A percentile compares a stretch with the other conserved stretches of the same genome.
phyloP scores from a whole-genome alignment of 495 filamentous ascomycete genomes.

The Penicillium nucicola region DNA sequence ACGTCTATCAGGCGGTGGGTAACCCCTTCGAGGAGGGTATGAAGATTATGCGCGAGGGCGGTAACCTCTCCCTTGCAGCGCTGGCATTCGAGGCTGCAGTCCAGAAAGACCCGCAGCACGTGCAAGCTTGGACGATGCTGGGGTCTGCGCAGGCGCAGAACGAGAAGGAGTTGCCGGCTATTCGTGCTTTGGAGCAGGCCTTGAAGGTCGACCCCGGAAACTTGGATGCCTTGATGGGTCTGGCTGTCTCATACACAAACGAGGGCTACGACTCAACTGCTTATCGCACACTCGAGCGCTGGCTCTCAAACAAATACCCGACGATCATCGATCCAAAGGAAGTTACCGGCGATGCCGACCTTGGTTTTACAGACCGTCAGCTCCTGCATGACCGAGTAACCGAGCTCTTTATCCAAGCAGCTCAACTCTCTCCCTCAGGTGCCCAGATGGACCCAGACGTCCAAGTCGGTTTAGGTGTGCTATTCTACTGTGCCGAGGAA shows the following conservation, averaged over 20 bases:
- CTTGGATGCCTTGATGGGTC: constrained; percentile 84
- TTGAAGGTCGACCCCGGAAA: constrained; percentile 84
- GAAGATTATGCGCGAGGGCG: constrained; percentile 84
- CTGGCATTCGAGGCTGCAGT: constrained; percentile 97
- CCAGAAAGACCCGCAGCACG: constrained; percentile 80
- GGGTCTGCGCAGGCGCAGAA: constrained; percentile 94
- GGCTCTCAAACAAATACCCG: constrained; percentile 92
- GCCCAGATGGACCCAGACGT: constrained; percentile 96
- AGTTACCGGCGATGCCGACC: constrained; percentile 65
- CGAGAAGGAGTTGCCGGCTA: constrained; percentile 97
- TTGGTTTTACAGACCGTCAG: constrained; percentile 91
- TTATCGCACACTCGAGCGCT: constrained; percentile 94
- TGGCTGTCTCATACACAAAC: constrained; percentile 98
- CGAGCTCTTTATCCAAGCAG: constrained; percentile 84
- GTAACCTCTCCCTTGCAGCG: constrained; percentile 89
- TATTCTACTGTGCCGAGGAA: constrained; percentile 97
- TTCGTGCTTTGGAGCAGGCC: constrained; percentile 92
- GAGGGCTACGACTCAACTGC: constrained; percentile 97
- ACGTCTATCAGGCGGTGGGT: constrained; percentile 70
- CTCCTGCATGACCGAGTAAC: constrained; percentile 88
- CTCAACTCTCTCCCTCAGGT: constrained; percentile 83
- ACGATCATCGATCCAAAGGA: constrained; percentile 64
- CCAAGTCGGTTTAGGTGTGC: constrained; percentile 92
- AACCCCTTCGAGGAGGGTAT: constrained; percentile 91
- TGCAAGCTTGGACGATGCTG: constrained; percentile 89